Evolutionary conservation across 805 yeast genomes (phyloP).

Genomic region (Metschnikowia bowlesiae): DNA sequence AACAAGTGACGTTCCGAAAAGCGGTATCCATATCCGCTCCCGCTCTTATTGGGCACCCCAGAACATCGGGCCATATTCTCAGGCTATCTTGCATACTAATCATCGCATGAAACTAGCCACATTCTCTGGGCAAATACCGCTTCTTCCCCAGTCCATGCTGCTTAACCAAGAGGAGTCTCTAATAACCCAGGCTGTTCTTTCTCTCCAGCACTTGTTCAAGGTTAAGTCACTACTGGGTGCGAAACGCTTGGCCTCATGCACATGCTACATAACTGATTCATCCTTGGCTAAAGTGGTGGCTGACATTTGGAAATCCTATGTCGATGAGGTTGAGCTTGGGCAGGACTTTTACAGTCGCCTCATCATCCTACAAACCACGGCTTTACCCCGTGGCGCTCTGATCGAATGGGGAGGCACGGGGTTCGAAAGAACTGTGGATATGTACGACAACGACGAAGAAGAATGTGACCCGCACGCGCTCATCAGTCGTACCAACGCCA

Average conservation of each 20-base stretch:
- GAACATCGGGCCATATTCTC: constrained; percentile 97
- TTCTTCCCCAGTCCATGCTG: constrained; percentile 68
- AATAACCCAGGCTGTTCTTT: constrained; percentile 41
- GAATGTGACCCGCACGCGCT: background rate
- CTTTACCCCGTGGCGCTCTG: constrained; percentile 58
- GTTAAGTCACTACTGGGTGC: constrained; percentile 55
- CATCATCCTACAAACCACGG: constrained; percentile 50
- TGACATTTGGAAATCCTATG: constrained; percentile 46
- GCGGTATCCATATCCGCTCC: constrained; percentile 87
- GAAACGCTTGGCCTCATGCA: constrained; percentile 39
- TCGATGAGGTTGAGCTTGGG: constrained; percentile 14
- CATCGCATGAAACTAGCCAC: constrained; percentile 44
- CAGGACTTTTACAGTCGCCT: constrained; percentile 25
- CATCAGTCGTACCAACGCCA: background rate
- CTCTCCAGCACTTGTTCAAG: constrained; percentile 71
- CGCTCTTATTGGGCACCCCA: constrained; percentile 98
- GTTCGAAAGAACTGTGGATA: constrained; percentile 33
- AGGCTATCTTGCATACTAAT: constrained; percentile 52
- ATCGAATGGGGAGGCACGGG: constrained; percentile 75
- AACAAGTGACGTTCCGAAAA: constrained; percentile 28
- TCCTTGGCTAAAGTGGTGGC: constrained; percentile 26
- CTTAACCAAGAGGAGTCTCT: constrained; percentile 19
- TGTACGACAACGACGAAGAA: constrained; percentile 39
- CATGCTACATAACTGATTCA: constrained; percentile 50
- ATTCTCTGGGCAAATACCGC: constrained; percentile 88